phyloP scores from a whole-genome alignment of 371 early-diverging fungal genomes.

The Mortierella sp. region DNA sequence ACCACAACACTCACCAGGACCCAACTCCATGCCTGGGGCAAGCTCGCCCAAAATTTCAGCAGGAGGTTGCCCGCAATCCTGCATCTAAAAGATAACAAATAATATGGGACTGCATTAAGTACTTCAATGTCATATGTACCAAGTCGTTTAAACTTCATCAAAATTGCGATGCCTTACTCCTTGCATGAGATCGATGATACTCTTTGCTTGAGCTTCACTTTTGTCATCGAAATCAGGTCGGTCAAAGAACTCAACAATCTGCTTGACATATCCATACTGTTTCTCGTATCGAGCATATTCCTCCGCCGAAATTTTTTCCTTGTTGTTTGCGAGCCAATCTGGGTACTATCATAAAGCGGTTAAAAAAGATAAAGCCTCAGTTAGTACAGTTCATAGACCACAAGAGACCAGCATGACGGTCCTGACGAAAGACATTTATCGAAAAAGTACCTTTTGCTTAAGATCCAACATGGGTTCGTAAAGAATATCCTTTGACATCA shows the following conservation, averaged over 20 bases:
- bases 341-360: constrained; percentile 76
- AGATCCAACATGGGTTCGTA: constrained; percentile 96
- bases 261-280: constrained; percentile 78
- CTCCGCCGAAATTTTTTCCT: constrained; percentile 69
- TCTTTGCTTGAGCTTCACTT: constrained; percentile 73
- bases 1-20: constrained; percentile 29
- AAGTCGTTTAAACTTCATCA: no score
- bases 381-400: no score
- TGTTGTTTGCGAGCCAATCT: constrained; percentile 83
- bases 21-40: constrained; percentile 87
- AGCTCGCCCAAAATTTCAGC: constrained; percentile 87
- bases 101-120: no score
- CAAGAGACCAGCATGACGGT: no score
- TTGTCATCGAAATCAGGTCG: constrained; percentile 72
- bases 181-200: constrained; percentile 89
- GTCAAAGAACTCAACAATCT: constrained; percentile 86
- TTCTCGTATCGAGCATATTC: constrained; percentile 81
- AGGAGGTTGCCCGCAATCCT: constrained; percentile 95
- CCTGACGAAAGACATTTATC: no score
- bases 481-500: constrained; percentile 92
- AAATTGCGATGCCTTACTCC: constrained; percentile 61
- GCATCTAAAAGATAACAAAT: constrained; percentile 73
- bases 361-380: not conserved
- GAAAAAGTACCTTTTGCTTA: constrained; percentile 67
- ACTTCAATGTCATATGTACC: no score